Percentiles rank a stretch among this genome's conserved stretches.
phyloP scores from a whole-genome alignment of 2,329 filamentous ascomycete species.

The Ophiostoma ulmi region DNA sequence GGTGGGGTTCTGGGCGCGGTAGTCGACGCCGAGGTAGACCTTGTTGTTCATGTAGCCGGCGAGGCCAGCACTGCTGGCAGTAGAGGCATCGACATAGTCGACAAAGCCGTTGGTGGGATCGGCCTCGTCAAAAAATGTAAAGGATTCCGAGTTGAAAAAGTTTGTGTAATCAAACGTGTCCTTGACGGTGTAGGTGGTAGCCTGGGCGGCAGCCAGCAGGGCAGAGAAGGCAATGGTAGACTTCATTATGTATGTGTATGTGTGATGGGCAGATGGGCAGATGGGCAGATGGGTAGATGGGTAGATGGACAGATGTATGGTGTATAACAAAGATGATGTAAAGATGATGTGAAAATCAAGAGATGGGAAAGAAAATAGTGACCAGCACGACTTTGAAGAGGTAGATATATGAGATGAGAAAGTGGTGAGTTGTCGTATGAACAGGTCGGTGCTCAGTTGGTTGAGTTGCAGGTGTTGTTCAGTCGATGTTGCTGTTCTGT shows the following conservation, averaged over 20 bases:
- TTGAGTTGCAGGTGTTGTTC: not conserved
- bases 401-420: not conserved
- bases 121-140: conserved; percentile 49
- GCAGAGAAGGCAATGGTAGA: conserved; percentile 10
- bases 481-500: not conserved
- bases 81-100: conserved; percentile 56
- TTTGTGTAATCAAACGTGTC: conserved; percentile 48
- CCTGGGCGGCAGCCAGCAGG: conserved; percentile 28
- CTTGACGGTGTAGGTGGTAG: conserved; percentile 43
- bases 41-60: conserved; percentile 51
- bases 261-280: not conserved
- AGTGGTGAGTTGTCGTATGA: not conserved
- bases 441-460: not conserved
- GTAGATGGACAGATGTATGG: not conserved
- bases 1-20: conserved; percentile 48
- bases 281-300: not conserved
- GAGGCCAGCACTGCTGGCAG: conserved; percentile 54
- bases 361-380: not conserved
- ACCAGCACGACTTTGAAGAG: not conserved
- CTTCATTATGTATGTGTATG: conserved; percentile 20
- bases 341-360: not conserved
- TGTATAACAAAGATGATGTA: not conserved
- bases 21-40: conserved; percentile 67
- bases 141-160: conserved; percentile 49
- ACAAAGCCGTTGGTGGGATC: conserved; percentile 77